Evolutionary conservation across 176 grass and related monocot genomes (phyloP).

Genomic region (Carex myosuroides): DNA sequence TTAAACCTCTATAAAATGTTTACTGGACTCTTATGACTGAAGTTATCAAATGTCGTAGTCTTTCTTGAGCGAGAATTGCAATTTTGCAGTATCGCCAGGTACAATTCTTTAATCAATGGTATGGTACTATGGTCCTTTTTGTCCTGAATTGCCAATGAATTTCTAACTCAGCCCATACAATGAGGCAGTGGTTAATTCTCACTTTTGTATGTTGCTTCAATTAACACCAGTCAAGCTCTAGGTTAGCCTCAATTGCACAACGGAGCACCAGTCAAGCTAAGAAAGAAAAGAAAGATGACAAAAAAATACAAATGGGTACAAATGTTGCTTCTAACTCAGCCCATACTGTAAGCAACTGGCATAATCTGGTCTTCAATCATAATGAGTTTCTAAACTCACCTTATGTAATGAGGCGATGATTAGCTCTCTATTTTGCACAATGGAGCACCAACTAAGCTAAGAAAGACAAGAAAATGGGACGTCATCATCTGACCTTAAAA

Average conservation of each 20-base stretch:
- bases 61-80: neutral
- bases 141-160: neutral
- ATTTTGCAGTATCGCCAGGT: neutral
- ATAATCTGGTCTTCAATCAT: neutral
- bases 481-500: too few relatives aligned
- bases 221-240: neutral
- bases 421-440: neutral
- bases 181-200: neutral
- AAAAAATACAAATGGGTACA: neutral
- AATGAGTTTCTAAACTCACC: neutral
- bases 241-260: neutral
- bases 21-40: neutral
- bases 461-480: neutral
- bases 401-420: neutral
- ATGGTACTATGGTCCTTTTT: neutral
- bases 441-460: neutral
- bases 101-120: neutral
- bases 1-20: neutral
- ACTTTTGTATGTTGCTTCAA: neutral
- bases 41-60: neutral
- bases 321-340: neutral
- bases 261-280: neutral
- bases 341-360: neutral
- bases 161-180: neutral
- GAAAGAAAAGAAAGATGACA: neutral